Conservation (phyloP, 805 yeast genomes). For the Monosporozyma aerobia region DNA sequence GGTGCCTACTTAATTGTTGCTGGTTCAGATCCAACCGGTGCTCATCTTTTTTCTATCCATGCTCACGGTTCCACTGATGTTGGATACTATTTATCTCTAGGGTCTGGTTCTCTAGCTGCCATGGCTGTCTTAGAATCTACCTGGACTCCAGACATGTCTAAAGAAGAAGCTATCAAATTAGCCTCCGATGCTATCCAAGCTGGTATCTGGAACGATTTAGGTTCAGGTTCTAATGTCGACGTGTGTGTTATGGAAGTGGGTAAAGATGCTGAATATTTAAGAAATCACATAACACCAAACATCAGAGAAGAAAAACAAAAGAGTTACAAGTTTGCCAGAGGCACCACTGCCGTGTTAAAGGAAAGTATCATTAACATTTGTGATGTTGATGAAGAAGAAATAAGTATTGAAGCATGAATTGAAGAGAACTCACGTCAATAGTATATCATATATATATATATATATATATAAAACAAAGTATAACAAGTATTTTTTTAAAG, state of each 20-base stretch:
- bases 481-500: background rate
- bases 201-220: constrained; percentile 98
- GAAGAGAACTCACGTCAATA: background rate
- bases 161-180: constrained; percentile 83
- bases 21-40: constrained; percentile 94
- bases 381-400: constrained; percentile 58
- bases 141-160: constrained; percentile 71
- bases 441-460: background rate
- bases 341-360: constrained; percentile 83
- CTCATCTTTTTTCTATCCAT: constrained; percentile 84
- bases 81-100: constrained; percentile 85
- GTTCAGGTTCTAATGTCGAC: constrained; percentile 97
- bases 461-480: background rate
- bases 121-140: constrained; percentile 92
- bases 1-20: constrained; percentile 99
- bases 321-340: constrained; percentile 79
- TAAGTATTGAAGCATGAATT: constrained; percentile 28
- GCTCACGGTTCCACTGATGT: constrained; percentile 98
- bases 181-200: constrained; percentile 92
- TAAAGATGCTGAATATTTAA: constrained; percentile 71
- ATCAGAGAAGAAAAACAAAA: constrained; percentile 72
- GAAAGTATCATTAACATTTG: constrained; percentile 57
- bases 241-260: constrained; percentile 94
- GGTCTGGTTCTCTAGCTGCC: constrained; percentile 96
- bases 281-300: constrained; percentile 90